Evolutionary conservation across 192 early-diverging fungal genomes (phyloP).

Genomic region (Coemansia erecta): DNA sequence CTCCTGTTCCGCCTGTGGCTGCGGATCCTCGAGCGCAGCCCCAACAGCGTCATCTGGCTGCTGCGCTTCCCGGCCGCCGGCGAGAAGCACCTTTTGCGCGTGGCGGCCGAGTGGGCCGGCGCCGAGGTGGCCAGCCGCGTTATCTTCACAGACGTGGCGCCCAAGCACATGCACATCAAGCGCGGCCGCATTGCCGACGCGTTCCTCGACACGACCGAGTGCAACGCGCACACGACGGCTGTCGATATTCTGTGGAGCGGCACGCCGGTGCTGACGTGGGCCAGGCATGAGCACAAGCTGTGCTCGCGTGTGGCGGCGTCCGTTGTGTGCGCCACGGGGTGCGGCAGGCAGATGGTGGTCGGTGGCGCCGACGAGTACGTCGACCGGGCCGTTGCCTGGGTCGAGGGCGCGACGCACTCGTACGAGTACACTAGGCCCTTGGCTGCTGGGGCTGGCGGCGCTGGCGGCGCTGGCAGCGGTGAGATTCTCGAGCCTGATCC

Average conservation of each 20-base stretch:
- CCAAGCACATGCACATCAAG: constrained; percentile 87
- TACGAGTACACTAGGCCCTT: no score
- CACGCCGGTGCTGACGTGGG: constrained; percentile 88
- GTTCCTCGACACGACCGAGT: constrained; percentile 93
- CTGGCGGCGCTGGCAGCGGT: constrained; percentile 6
- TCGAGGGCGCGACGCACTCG: constrained; percentile 40
- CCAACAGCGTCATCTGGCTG: constrained; percentile 85
- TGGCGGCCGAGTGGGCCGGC: constrained; percentile 74
- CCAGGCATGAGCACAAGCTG: constrained; percentile 86
- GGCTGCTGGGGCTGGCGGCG: no score
- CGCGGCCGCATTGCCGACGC: constrained; percentile 89
- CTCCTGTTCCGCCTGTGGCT: constrained; percentile 83
- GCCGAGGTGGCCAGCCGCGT: constrained; percentile 74
- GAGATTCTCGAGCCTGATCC: constrained; percentile 29
- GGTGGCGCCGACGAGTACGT: constrained; percentile 62
- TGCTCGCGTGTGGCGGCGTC: constrained; percentile 86
- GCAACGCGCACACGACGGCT: constrained; percentile 95
- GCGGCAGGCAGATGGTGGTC: constrained; percentile 67
- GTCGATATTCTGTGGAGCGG: constrained; percentile 94
- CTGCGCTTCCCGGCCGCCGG: constrained; percentile 89
- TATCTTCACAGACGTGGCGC: constrained; percentile 81
- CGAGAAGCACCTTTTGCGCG: constrained; percentile 68
- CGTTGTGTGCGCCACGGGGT: constrained; percentile 80
- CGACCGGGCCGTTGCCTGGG: constrained; percentile 63
- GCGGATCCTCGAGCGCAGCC: constrained; percentile 74